Evolutionary conservation across 345 rosid species (phyloP).

Genomic region (Rubroshorea leprosula): DNA sequence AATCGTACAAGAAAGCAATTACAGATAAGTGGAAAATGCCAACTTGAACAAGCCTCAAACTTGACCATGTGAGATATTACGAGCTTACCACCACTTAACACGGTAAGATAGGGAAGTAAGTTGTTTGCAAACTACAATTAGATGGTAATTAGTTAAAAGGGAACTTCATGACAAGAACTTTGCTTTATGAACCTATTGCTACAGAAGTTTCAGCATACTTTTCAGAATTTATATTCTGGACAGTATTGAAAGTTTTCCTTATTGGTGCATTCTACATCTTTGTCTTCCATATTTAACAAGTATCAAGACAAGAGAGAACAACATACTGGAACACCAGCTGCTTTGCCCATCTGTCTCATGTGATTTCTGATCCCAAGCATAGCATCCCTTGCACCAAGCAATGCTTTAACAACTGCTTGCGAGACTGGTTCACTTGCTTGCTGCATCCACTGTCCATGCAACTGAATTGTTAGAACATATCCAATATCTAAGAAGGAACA

Average conservation of each 20-base stretch:
- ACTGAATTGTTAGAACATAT: slow-evolving; percentile 12
- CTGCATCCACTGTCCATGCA: slow-evolving; percentile 68
- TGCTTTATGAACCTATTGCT: no score
- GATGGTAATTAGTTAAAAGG: no score
- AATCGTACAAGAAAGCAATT: neutral
- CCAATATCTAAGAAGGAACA: slow-evolving; percentile 2
- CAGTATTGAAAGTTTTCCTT: no score
- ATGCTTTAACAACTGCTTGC: slow-evolving; percentile 51
- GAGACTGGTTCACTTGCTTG: slow-evolving; percentile 49
- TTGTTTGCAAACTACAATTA: no score
- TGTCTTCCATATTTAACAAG: neutral
- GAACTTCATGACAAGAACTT: no score
- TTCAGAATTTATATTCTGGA: no score
- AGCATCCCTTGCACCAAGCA: slow-evolving; percentile 65
- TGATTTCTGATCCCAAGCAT: slow-evolving; percentile 69
- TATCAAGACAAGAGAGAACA: slow-evolving; percentile 1
- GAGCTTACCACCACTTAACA: no score
- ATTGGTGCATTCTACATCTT: neutral
- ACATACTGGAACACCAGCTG: slow-evolving; percentile 78
- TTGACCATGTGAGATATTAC: no score
- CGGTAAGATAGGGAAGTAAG: no score
- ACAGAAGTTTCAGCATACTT: no score
- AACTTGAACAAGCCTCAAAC: no score
- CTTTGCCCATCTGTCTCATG: slow-evolving; percentile 84
- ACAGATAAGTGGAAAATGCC: no score